Base-by-base conservation (phyloP, 1,284 basidiomycete genomes). In the Mycena citricolor region DNA sequence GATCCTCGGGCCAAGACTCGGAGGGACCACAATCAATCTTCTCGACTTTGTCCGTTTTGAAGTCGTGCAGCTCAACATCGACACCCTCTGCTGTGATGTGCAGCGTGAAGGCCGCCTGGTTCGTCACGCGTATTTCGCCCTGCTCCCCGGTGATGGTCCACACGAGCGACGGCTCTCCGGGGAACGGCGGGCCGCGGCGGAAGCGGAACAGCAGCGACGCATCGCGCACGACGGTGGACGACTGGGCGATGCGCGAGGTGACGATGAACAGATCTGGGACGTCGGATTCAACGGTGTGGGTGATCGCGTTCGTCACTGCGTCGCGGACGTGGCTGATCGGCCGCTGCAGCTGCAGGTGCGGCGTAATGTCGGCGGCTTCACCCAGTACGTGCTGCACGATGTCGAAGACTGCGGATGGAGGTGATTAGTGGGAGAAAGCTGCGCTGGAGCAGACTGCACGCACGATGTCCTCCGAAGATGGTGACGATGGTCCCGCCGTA, bases 1-100 rank as follows among this genome's bases (percentile, higher is more conserved):
- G n/a, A 22, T 49, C 47, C 32, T 49, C 33, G 32, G 43, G 47
- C 47, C 47, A 49, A 2, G 12, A 36, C 21, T 39, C 41, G 41
- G 41, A 49, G 11, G 26, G 1, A 32, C 29, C 1, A 32, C 32
- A 44, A 3, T 24, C 35, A 29, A 44, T 21, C 25, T 28, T 14
- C 11, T 36, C 28, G 2, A 49, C 37, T 20, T 23, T 19, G 12
- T 40, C 28, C 4, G 26, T 44, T 23, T 19, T 29, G 29, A 39
- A 44, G 17, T 49, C 32, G 8, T 25, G 12, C 41, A 49, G 37
- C 20, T 49, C 41, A 19, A 49, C 6, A 8, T n/a, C n/a, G n/a
- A 40, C 19, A 16, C 14, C 4, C 17, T 31, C 14, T 17, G 35
- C 23, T 2, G 14, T 17, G n/a, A n/a, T 38, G 11, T 39, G 32